Evolutionary conservation across 148 eudicot genomes (phyloP), one percentile per base, ranked within the genome.

Genomic region (Silene latifolia): DNA sequence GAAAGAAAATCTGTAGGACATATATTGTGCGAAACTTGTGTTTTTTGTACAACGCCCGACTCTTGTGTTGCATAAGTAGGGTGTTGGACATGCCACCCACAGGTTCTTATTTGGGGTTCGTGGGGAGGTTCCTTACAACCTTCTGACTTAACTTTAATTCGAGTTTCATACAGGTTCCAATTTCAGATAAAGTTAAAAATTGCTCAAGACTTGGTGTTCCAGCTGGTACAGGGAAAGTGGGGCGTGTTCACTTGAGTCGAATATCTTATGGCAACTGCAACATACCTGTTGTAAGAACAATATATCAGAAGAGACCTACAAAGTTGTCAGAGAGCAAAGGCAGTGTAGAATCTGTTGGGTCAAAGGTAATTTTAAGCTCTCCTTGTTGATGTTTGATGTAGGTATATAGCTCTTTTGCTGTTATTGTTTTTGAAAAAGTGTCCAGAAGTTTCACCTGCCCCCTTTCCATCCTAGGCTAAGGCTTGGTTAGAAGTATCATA

Each of bases 241-340:
- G 51, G 69, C 23, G 62, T 57, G 64, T n/a, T 53, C 69, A 62
- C 51, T 29, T 70, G 56, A 77, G 19, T 51, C 69, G 4, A 32
- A 71, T 67, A 51, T 77, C 75, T 77, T 53, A 39, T 71, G 71
- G 46, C 56, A 70, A 77, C 27, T 54, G 18, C 61, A 62, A 63
- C 51, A 10, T 51, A 62, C 75, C 75, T 32, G 56, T 48, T 77
- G 51, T 47, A 15, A 61, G 63, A 71, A 67, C n/a, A 53, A 29
- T 46, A 48, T 63, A 77, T 71, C 75, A 70, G 61, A 63, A 71
- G 60, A 35, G 42, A 63, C 20, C 71, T 25, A 63, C 21, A 14
- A 19, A 25, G 42, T 63, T 63, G 54, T 62, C 69, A 35, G 68
- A 62, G 63, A 48, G 17, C 69, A 53, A 32, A 48, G 42, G 58